Conservation (phyloP, 176 grass and related monocot species). For the Aegilops longissima region DNA sequence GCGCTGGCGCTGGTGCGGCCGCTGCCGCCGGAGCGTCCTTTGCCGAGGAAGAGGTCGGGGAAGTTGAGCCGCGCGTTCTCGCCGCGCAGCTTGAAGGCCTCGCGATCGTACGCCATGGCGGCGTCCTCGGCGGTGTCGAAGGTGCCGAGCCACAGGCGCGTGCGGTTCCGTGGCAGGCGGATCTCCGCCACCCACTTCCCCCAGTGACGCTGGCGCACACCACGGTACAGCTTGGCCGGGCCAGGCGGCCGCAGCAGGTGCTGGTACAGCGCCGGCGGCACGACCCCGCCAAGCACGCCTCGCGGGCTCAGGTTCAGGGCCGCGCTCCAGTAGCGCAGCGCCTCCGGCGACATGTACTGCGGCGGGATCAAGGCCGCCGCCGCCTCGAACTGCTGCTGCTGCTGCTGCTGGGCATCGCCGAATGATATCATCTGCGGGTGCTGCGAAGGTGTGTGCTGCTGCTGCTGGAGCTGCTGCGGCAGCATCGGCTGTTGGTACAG, state of each 20-base stretch:
- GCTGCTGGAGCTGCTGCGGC: not conserved
- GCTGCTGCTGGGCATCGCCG: slow-evolving; percentile 8
- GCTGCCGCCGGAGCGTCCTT: slow-evolving; percentile 45
- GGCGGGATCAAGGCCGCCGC: slow-evolving; percentile 34
- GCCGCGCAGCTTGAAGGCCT: slow-evolving; percentile 88
- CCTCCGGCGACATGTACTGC: slow-evolving; percentile 46
- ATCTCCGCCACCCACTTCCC: slow-evolving; percentile 99
- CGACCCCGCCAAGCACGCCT: slow-evolving; percentile 31
- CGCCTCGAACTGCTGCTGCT: slow-evolving; percentile 10
- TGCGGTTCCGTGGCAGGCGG: slow-evolving; percentile 86
- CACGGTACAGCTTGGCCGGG: slow-evolving; percentile 79
- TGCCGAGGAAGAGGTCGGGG: slow-evolving; percentile 81
- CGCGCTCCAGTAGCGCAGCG: slow-evolving; percentile 69
- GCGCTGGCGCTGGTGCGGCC: slow-evolving; percentile 45
- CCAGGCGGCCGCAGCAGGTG: slow-evolving; percentile 41
- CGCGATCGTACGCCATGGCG: slow-evolving; percentile 91
- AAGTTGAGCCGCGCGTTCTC: slow-evolving; percentile 95
- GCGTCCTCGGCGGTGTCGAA: slow-evolving; percentile 99
- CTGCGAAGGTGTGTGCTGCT: not conserved
- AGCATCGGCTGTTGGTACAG: slow-evolving; percentile 28
- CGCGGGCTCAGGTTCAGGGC: slow-evolving; percentile 77
- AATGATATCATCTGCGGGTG: slow-evolving; percentile 79
- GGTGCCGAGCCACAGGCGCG: slow-evolving; percentile 90
- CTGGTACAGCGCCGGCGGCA: slow-evolving; percentile 54
- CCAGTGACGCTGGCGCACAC: slow-evolving; percentile 96